Conservation (phyloP, 345 rosid genomes). For the Eucalyptus brandiana region DNA sequence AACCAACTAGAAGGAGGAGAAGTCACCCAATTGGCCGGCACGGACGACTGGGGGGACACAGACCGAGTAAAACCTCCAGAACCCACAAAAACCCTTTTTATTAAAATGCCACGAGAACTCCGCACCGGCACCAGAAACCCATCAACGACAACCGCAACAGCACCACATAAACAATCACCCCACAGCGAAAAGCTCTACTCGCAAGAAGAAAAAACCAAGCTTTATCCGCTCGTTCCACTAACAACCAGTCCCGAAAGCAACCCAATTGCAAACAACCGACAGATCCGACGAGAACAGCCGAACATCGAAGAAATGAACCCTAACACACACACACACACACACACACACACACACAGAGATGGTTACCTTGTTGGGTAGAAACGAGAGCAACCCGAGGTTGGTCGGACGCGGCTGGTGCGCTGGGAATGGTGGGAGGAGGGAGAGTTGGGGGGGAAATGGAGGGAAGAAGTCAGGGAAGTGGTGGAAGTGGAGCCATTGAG, state of each 20-base stretch:
- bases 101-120: neutral
- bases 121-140: neutral
- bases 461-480: neutral
- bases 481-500: neutral
- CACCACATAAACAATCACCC: neutral
- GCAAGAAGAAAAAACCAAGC: neutral
- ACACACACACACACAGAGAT: too few relatives aligned
- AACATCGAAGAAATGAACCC: neutral
- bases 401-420: neutral
- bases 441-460: neutral
- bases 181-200: neutral
- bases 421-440: neutral
- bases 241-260: neutral
- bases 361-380: neutral
- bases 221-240: neutral
- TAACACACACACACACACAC: neutral
- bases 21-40: neutral
- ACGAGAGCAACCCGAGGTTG: neutral
- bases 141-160: neutral
- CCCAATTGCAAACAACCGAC: neutral
- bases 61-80: neutral
- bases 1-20: neutral
- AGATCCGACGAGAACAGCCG: neutral
- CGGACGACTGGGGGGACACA: neutral
- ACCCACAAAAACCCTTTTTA: neutral